Base-by-base conservation (phyloP, 2,329 filamentous ascomycete species). In the Leptoxyphium fumago region DNA sequence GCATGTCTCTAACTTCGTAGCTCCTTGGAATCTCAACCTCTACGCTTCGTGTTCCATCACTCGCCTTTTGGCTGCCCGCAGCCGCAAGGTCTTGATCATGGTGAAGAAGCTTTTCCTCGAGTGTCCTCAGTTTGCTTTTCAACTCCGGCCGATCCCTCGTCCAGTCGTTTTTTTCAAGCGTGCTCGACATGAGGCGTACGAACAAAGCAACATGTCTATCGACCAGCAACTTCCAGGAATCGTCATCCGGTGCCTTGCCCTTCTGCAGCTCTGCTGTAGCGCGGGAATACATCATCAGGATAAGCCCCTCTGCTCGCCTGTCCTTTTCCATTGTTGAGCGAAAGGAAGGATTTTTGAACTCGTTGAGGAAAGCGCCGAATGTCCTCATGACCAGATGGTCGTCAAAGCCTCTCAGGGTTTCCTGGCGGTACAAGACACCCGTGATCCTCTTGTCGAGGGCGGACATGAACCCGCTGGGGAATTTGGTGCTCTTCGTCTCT, bases 1-100 rank as follows among this genome's bases (percentile, higher is more conserved):
- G 81, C 91, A 98, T 98, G 60, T 98, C 91, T 64, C 91, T 94
- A 59, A 96, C 82, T 62, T 95, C 85, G 62, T 94, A 85, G 57
- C 79, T 91, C 46, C 93, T 69, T 10, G 89, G 87, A 2, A 87
- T 77, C 45, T 84, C 73, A 17, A 89, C 83, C 61, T 95, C 89
- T 50, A 91, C 73, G 8, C 81, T 83, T 17, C 14, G 5, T 21
- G 14, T 17, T 18, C 38, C 38, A 40, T 28, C 38, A 40, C 38
- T 18, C 5, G 14, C 38, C 38, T 40, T 17, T 40, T 75, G 76
- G 30, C 78, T 64, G 11, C 78, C 72, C 52, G 74, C 72, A 14
- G 80, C 72, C 40, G 78, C 77, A 42, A 98, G 71, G 59, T 96
- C 87, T 63, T 94, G 86, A 56, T 96, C 89, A 61, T 95, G 91